Evolutionary conservation across 2,329 filamentous ascomycete genomes (phyloP).

Genomic region (Microcyclosporella mali): DNA sequence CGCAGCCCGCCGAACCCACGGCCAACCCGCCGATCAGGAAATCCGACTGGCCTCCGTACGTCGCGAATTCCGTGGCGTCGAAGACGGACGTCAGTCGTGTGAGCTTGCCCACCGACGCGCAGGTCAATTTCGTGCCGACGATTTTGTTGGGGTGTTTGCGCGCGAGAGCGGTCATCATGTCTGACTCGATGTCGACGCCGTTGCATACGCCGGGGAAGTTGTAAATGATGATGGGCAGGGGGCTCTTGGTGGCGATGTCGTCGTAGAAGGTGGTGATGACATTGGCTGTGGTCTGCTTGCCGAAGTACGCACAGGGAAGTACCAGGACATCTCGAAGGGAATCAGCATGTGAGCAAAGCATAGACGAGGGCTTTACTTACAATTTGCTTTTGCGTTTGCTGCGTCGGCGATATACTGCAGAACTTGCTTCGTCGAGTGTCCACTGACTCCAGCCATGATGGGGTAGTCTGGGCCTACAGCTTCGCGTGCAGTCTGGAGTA

Average conservation of each 20-base stretch:
- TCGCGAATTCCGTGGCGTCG: constrained; percentile 53
- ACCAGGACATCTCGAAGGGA: constrained; percentile 30
- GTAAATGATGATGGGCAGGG: constrained; percentile 54
- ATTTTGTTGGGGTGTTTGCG: constrained; percentile 51
- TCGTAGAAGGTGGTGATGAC: constrained; percentile 40
- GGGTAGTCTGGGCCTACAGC: constrained; percentile 39
- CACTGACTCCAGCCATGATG: constrained; percentile 40
- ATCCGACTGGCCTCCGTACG: constrained; percentile 67
- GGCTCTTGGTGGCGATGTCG: constrained; percentile 49
- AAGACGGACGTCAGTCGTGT: constrained; percentile 52
- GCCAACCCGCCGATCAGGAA: constrained; percentile 56
- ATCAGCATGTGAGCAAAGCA: no score
- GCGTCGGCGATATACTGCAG: constrained; percentile 41
- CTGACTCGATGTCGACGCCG: constrained; percentile 62
- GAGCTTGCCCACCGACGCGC: constrained; percentile 68
- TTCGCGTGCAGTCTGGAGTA: constrained; percentile 37
- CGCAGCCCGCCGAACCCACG: constrained; percentile 50
- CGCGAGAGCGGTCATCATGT: constrained; percentile 54
- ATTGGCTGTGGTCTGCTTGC: constrained; percentile 36
- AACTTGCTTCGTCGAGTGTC: constrained; percentile 40
- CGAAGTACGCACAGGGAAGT: constrained; percentile 41
- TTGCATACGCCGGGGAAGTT: constrained; percentile 65
- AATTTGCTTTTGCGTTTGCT: constrained; percentile 37
- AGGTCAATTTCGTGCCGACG: constrained; percentile 65
- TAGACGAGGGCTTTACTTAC: no score